Percentiles rank a stretch among this genome's conserved stretches.
Conservation (phyloP, 345 rosid genomes). For the Gossypium ekmanianum region DNA sequence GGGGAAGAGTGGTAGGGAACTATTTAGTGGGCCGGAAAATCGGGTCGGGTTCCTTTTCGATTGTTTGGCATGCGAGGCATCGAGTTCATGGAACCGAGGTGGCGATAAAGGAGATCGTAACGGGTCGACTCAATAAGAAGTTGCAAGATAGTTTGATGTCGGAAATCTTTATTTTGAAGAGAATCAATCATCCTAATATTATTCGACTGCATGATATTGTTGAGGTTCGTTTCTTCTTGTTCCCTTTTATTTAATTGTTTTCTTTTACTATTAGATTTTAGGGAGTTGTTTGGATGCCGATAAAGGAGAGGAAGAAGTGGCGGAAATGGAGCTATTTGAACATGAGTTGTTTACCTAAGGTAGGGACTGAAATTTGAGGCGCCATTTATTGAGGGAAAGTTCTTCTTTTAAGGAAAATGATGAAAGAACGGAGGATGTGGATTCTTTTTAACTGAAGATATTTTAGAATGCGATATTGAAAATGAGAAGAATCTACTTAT, state of each 20-base stretch:
- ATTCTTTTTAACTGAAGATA: background rate
- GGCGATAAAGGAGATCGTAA: conserved; percentile 90
- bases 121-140: conserved; percentile 64
- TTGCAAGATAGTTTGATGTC: conserved; percentile 85
- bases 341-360: conserved; percentile 3
- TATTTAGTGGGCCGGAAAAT: conserved; percentile 71
- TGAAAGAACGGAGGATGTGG: background rate
- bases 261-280: background rate
- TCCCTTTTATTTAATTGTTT: background rate
- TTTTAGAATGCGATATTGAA: background rate
- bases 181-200: conserved; percentile 79
- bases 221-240: conserved; percentile 46
- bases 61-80: conserved; percentile 92
- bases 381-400: background rate
- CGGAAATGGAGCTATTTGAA: conserved; percentile 5
- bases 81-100: conserved; percentile 83
- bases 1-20: conserved; percentile 80
- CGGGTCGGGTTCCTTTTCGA: conserved; percentile 97
- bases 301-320: background rate
- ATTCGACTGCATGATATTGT: conserved; percentile 79
- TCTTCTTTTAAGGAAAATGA: background rate
- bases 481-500: background rate
- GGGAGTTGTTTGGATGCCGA: background rate
- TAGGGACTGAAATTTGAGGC: background rate
- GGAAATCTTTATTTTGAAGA: conserved; percentile 72